Evolutionary conservation across 2,329 filamentous ascomycete species (phyloP).

Genomic region (Corniculantispora saksenae): DNA sequence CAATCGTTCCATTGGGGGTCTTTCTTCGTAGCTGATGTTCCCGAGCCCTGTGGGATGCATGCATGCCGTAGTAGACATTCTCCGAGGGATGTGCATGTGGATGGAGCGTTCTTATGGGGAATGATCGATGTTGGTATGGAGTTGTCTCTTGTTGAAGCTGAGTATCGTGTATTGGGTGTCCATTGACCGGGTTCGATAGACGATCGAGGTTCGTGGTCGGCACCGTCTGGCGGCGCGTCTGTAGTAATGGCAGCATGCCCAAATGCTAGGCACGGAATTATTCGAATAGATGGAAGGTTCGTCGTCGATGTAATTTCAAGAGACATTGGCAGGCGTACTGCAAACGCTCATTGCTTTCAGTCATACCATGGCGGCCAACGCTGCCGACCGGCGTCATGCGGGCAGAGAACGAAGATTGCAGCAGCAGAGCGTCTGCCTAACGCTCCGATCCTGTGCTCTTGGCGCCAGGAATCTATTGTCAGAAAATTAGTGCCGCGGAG

Average conservation of each 20-base stretch:
- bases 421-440: background rate
- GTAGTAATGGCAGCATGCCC: conserved; percentile 52
- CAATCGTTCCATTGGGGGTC: conserved; percentile 90
- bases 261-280: conserved; percentile 26
- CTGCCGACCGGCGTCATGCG: conserved; percentile 14
- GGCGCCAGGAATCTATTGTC: background rate
- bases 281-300: conserved; percentile 10
- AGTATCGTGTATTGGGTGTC: conserved; percentile 21
- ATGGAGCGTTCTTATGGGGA: conserved; percentile 23
- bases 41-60: conserved; percentile 32
- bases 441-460: background rate
- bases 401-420: background rate
- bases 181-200: conserved; percentile 23
- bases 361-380: conserved; percentile 19
- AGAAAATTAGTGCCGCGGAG: background rate
- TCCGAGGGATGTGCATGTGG: background rate
- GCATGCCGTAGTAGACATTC: conserved; percentile 15
- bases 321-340: conserved; percentile 22
- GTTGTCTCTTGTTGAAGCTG: conserved; percentile 32
- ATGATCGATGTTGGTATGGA: conserved; percentile 26
- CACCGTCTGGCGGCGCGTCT: conserved; percentile 54
- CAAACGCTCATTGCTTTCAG: conserved; percentile 18
- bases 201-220: conserved; percentile 44
- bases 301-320: background rate
- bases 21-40: conserved; percentile 88